Conservation (phyloP, 1,139 yeast species). For the Yamadazyma pseudoaaseri region DNA sequence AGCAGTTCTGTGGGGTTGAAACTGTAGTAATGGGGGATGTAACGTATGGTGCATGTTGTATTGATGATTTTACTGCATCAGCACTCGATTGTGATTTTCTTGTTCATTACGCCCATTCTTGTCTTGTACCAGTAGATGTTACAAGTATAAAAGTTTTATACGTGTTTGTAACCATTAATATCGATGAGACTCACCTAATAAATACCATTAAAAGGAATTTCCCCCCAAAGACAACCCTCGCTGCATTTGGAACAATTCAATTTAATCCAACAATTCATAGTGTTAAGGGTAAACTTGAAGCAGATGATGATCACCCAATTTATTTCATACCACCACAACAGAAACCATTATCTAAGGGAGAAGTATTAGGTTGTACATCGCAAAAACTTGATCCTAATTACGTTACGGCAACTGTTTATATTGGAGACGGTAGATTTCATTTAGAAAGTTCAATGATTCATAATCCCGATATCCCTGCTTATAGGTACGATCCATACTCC, state of each 20-base stretch:
- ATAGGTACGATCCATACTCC: constrained; percentile 90
- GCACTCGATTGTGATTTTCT: constrained; percentile 91
- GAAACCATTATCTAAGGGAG: constrained; percentile 91
- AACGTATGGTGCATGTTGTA: constrained; percentile 98
- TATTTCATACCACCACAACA: constrained; percentile 86
- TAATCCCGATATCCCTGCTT: constrained; percentile 90
- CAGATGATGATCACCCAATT: constrained; percentile 49
- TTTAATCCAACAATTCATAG: constrained; percentile 93
- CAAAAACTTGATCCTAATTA: constrained; percentile 67
- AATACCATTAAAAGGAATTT: constrained; percentile 77
- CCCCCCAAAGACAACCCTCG: constrained; percentile 56
- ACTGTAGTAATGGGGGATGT: constrained; percentile 98
- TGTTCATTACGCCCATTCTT: constrained; percentile 96
- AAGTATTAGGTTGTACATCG: constrained; percentile 94
- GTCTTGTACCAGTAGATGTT: constrained; percentile 92
- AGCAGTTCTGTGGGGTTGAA: constrained; percentile 85
- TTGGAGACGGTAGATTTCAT: constrained; percentile 97
- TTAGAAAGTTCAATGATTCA: constrained; percentile 96
- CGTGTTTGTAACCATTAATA: constrained; percentile 91
- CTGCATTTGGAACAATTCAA: constrained; percentile 93
- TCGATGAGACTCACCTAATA: constrained; percentile 78
- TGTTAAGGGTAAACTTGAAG: constrained; percentile 57
- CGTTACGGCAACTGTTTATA: constrained; percentile 77
- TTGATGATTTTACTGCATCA: constrained; percentile 93
- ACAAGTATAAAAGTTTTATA: constrained; percentile 87